phyloP scores from a whole-genome alignment of 257 asterid species.

The Penstemon eatonii region DNA sequence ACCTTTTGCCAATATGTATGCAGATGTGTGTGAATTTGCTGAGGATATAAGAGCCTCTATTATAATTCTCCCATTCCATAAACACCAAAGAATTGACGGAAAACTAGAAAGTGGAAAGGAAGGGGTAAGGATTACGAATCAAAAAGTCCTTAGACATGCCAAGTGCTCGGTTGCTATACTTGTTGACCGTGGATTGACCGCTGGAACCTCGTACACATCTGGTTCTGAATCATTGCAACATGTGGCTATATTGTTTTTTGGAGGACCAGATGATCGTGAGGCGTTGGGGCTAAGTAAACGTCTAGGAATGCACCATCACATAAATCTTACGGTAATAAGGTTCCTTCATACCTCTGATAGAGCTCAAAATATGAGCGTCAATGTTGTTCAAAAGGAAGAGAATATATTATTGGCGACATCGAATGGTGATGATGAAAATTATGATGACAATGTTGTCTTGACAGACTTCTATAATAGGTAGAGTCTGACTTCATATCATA shows the following conservation, averaged over 20 bases:
- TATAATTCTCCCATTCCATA: constrained; percentile 85
- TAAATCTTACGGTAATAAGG: constrained; percentile 84
- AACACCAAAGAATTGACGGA: constrained; percentile 96
- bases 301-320: constrained; percentile 82
- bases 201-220: constrained; percentile 43
- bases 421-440: constrained; percentile 54
- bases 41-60: constrained; percentile 72
- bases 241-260: constrained; percentile 79
- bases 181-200: constrained; percentile 86
- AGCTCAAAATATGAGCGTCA: constrained; percentile 49
- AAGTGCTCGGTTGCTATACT: constrained; percentile 82
- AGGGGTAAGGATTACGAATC: constrained; percentile 80
- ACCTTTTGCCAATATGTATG: constrained; percentile 62
- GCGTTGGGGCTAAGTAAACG: constrained; percentile 89
- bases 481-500: constrained; percentile 1
- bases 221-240: constrained; percentile 70
- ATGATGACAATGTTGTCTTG: constrained; percentile 59
- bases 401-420: constrained; percentile 71
- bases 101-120: constrained; percentile 86
- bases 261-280: constrained; percentile 96
- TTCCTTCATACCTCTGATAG: constrained; percentile 54
- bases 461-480: constrained; percentile 87
- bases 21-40: constrained; percentile 70
- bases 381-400: constrained; percentile 55
- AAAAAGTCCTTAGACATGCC: constrained; percentile 79